A percentile compares a stretch with the other conserved stretches of the same genome.
Evolutionary conservation across 768 basidiomycete species (phyloP).

Genomic region (Russula brevipes): DNA sequence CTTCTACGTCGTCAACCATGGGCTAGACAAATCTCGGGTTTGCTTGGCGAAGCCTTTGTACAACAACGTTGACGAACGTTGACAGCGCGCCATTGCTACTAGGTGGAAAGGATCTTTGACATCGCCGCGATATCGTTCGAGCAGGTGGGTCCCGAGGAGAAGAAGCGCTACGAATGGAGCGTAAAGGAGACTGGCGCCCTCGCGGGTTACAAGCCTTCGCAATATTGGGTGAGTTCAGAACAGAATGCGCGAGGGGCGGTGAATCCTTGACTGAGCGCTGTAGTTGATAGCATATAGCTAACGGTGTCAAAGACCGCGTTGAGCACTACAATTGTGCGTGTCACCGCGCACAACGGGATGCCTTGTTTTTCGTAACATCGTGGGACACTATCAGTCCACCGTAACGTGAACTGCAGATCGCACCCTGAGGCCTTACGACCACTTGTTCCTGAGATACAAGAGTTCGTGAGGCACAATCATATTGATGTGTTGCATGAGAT

Average conservation of each 20-base stretch:
- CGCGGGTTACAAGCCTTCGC: slow-evolving; percentile 49
- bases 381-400: not conserved
- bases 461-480: slow-evolving; percentile 48
- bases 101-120: slow-evolving; percentile 34
- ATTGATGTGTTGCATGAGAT: slow-evolving; percentile 41
- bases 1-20: slow-evolving; percentile 47
- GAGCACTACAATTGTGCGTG: slow-evolving; percentile 59
- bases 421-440: slow-evolving; percentile 49
- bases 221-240: slow-evolving; percentile 43
- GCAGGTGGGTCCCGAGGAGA: slow-evolving; percentile 33
- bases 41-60: not conserved
- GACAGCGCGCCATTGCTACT: not conserved
- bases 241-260: no score
- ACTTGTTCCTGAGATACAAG: slow-evolving; percentile 47
- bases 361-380: not conserved
- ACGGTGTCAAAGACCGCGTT: slow-evolving; percentile 56
- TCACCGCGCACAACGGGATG: slow-evolving; percentile 32
- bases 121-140: slow-evolving; percentile 35
- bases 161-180: slow-evolving; percentile 29
- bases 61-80: not conserved
- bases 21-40: slow-evolving; percentile 32
- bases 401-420: slow-evolving; percentile 27
- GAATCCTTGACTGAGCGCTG: no score
- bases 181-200: slow-evolving; percentile 42
- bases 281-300: slow-evolving; percentile 47